phyloP scores from a whole-genome alignment of 257 asterid genomes.

The Przewalskia tangutica region DNA sequence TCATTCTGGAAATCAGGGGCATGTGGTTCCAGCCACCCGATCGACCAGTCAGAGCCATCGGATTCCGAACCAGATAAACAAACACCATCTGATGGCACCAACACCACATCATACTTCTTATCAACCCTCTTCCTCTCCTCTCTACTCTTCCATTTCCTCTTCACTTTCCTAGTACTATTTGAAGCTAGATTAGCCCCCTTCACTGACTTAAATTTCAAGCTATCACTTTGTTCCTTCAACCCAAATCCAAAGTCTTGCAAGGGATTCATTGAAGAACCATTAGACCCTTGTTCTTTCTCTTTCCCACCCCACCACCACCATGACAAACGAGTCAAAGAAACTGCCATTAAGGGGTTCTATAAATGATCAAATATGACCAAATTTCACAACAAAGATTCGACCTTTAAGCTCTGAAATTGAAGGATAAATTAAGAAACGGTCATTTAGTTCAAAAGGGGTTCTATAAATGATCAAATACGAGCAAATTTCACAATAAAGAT shows the following conservation, averaged over 20 bases:
- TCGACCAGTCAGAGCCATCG: conserved; percentile 90
- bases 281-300: conserved; percentile 59
- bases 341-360: conserved; percentile 14
- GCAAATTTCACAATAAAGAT: conserved; percentile 5
- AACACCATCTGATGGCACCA: conserved; percentile 91
- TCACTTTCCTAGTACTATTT: conserved; percentile 41
- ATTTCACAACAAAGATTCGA: conserved; percentile 6
- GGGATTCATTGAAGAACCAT: conserved; percentile 54
- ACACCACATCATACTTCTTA: conserved; percentile 63
- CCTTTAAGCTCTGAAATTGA: not conserved
- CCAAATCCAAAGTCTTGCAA: conserved; percentile 77
- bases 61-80: conserved; percentile 83
- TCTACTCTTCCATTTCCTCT: conserved; percentile 79
- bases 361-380: not conserved
- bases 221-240: conserved; percentile 52
- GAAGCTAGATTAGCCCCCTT: conserved; percentile 37
- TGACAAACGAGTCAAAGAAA: conserved; percentile 58
- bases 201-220: conserved; percentile 41
- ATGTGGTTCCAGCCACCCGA: conserved; percentile 96
- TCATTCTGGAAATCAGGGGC: conserved; percentile 71
- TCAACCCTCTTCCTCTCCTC: conserved; percentile 69
- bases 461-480: not conserved
- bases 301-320: conserved; percentile 74
- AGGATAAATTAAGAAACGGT: conserved; percentile 14
- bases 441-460: conserved; percentile 3